Evolutionary conservation across 352 stramenopile genomes (phyloP).

Genomic region (Aphanomyces astaci): DNA sequence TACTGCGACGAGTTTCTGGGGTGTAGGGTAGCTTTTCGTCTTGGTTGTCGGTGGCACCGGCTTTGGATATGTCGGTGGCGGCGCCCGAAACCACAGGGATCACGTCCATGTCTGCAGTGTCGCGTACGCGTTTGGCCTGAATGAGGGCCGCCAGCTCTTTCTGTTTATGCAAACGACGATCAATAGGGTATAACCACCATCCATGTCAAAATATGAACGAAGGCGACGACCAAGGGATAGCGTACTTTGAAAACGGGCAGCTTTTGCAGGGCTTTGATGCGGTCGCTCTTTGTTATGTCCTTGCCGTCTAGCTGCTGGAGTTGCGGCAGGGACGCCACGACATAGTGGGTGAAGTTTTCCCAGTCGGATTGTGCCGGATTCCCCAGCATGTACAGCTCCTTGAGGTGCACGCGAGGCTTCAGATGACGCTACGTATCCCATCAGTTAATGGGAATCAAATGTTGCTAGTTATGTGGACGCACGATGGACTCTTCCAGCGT

Average conservation of each 20-base stretch:
- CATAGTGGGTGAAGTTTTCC: slow-evolving; percentile 68
- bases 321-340: slow-evolving; percentile 81
- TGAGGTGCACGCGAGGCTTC: slow-evolving; percentile 60
- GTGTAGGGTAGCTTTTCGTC: slow-evolving; percentile 62
- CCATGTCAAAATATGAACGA: background rate
- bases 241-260: slow-evolving; percentile 29
- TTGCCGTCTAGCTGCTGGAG: slow-evolving; percentile 84
- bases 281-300: slow-evolving; percentile 75
- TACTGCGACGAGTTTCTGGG: slow-evolving; percentile 36
- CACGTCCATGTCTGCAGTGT: slow-evolving; percentile 26
- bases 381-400: slow-evolving; percentile 91
- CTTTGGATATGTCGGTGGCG: slow-evolving; percentile 38
- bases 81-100: slow-evolving; percentile 34
- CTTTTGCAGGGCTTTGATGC: slow-evolving; percentile 83
- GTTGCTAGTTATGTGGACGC: slow-evolving; percentile 9
- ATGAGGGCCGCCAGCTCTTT: slow-evolving; percentile 23
- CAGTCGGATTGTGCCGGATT: slow-evolving; percentile 85
- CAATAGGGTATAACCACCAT: too few relatives aligned
- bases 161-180: too few relatives aligned
- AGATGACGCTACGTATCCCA: slow-evolving; percentile 48
- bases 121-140: background rate
- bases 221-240: too few relatives aligned
- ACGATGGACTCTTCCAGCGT: slow-evolving; percentile 78
- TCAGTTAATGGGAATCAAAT: background rate
- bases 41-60: background rate